Evolutionary conservation across 352 stramenopile genomes (phyloP).

Genomic region (Phytopythium oedochilum): DNA sequence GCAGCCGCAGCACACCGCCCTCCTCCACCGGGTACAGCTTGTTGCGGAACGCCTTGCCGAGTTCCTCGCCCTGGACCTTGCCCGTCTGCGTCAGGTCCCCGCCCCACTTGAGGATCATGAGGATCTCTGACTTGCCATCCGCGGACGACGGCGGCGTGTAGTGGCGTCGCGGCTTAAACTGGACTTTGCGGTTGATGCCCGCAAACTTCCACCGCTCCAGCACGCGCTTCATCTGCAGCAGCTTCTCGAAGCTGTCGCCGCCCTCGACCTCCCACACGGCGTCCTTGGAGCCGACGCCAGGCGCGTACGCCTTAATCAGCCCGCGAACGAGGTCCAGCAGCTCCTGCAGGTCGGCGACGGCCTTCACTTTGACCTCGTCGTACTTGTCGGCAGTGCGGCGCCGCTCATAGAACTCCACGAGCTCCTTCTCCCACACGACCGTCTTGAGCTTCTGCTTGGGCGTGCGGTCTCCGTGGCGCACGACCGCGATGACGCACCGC

Average conservation of each 20-base stretch:
- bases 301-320: constrained; percentile 80
- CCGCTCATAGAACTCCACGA: constrained; percentile 84
- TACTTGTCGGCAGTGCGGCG: constrained; percentile 66
- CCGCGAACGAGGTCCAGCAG: constrained; percentile 75
- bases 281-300: constrained; percentile 72
- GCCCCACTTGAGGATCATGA: constrained; percentile 99
- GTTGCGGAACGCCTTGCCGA: constrained; percentile 92
- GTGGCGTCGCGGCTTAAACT: constrained; percentile 77
- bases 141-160: constrained; percentile 36
- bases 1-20: constrained; percentile 95
- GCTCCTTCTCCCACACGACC: constrained; percentile 77
- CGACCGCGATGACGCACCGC: constrained; percentile 97
- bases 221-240: constrained; percentile 95
- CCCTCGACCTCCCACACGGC: constrained; percentile 83
- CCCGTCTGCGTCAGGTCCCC: constrained; percentile 98
- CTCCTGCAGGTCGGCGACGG: constrained; percentile 74
- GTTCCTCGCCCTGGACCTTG: constrained; percentile 93
- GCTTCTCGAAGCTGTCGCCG: constrained; percentile 89
- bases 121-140: constrained; percentile 84
- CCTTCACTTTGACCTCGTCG: constrained; percentile 84
- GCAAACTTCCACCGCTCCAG: constrained; percentile 96
- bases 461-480: constrained; percentile 98
- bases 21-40: constrained; percentile 87
- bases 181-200: constrained; percentile 97
- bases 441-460: constrained; percentile 99